A percentile compares a stretch with the other conserved stretches of the same genome.
phyloP scores from a whole-genome alignment of 345 rosid species.

The Salix arbutifolia region DNA sequence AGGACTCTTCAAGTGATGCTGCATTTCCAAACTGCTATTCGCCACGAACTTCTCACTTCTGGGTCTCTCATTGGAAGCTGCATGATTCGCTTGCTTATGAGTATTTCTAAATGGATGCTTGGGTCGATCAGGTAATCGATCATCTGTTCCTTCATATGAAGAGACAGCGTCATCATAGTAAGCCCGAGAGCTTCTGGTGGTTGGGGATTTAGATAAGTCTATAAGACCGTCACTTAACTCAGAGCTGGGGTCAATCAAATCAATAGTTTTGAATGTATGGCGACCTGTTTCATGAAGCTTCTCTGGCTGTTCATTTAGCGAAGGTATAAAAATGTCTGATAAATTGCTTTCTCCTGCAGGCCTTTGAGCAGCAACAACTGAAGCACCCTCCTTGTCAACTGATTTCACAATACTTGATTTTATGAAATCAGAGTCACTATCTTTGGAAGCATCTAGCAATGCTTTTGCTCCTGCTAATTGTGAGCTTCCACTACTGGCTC shows the following conservation, averaged over 20 bases:
- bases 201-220: slow-evolving; percentile 36
- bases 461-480: slow-evolving; percentile 18
- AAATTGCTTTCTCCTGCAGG: slow-evolving; percentile 18
- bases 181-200: slow-evolving; percentile 49
- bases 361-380: slow-evolving; percentile 10
- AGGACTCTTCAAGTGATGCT: slow-evolving; percentile 25
- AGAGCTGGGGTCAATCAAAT: slow-evolving; percentile 38
- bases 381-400: slow-evolving; percentile 6
- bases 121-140: slow-evolving; percentile 36
- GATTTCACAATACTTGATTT: slow-evolving; percentile 2
- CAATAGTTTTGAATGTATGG: slow-evolving; percentile 30
- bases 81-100: slow-evolving; percentile 23
- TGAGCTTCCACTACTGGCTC: slow-evolving; percentile 18
- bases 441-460: slow-evolving; percentile 7
- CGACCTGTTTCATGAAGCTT: slow-evolving; percentile 15
- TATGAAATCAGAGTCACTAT: slow-evolving; percentile 9
- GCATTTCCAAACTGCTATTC: slow-evolving; percentile 26
- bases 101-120: slow-evolving; percentile 23
- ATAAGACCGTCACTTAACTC: slow-evolving; percentile 36
- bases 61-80: slow-evolving; percentile 30
- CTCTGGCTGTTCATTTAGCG: slow-evolving; percentile 24
- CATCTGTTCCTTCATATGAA: slow-evolving; percentile 60
- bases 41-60: slow-evolving; percentile 30
- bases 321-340: slow-evolving; percentile 10
- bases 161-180: slow-evolving; percentile 66